A percentile compares a stretch with the other conserved stretches of the same genome.
phyloP scores from a whole-genome alignment of 1,284 basidiomycete genomes.

The Microstroma glucosiphilum region DNA sequence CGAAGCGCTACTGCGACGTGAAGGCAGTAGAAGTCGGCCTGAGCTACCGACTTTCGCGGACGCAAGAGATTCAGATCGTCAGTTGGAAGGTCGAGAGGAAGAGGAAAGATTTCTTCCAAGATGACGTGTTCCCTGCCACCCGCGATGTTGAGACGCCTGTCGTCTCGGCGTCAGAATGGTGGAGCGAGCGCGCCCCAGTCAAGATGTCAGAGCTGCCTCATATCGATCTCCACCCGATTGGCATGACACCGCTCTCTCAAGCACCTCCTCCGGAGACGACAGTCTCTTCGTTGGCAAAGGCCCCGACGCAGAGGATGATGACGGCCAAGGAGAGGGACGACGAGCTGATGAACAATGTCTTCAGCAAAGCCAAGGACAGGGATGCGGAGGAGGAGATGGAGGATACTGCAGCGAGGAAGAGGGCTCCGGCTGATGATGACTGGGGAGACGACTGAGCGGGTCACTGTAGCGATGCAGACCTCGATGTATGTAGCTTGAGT shows the following conservation, averaged over 20 bases:
- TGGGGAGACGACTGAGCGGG: background rate
- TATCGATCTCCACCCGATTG: background rate
- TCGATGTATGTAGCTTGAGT: too few relatives aligned
- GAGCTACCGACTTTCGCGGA: conserved; percentile 68
- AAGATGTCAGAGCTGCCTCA: too few relatives aligned
- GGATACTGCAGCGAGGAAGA: conserved; percentile 6
- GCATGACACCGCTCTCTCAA: conserved; percentile 1
- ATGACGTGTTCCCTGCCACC: conserved; percentile 55
- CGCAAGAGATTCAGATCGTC: conserved; percentile 63
- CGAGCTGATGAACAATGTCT: conserved; percentile 1
- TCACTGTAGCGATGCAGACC: too few relatives aligned
- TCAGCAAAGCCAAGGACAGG: background rate
- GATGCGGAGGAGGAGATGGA: conserved; percentile 1
- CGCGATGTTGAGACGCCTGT: conserved; percentile 38
- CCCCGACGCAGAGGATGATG: conserved; percentile 1
- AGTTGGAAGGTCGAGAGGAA: conserved; percentile 52
- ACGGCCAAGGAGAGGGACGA: background rate
- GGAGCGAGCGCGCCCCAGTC: conserved; percentile 14
- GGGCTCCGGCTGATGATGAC: background rate
- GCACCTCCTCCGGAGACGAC: background rate
- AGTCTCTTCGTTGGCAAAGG: background rate
- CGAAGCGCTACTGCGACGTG: conserved; percentile 52
- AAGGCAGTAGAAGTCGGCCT: conserved; percentile 64
- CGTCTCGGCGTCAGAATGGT: conserved; percentile 42
- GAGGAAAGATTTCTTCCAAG: conserved; percentile 54